phyloP scores from a whole-genome alignment of 2,329 filamentous ascomycete genomes.

The Immersiporthe knoxdaviesiana region DNA sequence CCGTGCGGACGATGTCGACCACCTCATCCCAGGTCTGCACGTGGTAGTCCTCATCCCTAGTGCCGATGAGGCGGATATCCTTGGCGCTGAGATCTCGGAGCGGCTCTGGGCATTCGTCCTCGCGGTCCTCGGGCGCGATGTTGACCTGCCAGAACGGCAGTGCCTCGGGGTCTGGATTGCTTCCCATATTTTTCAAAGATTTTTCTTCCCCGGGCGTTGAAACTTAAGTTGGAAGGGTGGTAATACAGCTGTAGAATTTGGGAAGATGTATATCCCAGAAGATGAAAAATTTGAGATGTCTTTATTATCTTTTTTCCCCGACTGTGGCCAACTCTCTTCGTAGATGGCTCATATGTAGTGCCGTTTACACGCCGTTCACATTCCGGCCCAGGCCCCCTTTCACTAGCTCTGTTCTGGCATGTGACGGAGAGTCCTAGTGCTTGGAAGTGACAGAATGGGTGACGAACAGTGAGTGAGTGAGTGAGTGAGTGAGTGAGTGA shows the following conservation, averaged over 20 bases:
- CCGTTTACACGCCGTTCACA: background rate
- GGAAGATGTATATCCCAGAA: too few relatives aligned
- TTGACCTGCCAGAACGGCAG: conserved; percentile 84
- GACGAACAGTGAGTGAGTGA: background rate
- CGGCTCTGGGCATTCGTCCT: conserved; percentile 71
- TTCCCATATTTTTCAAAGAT: conserved; percentile 44
- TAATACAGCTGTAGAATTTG: background rate
- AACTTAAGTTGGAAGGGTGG: background rate
- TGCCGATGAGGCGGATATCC: conserved; percentile 71
- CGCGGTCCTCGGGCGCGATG: conserved; percentile 64
- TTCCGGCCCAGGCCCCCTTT: background rate
- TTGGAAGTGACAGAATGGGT: background rate
- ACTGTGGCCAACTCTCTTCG: background rate
- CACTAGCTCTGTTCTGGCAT: background rate
- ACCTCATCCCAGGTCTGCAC: conserved; percentile 72
- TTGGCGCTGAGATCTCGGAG: conserved; percentile 67
- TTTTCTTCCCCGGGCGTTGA: too few relatives aligned
- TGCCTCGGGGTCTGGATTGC: conserved; percentile 26
- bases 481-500: background rate
- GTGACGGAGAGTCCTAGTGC: background rate
- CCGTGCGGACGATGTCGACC: conserved; percentile 60
- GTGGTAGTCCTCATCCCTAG: conserved; percentile 67
- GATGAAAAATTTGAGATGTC: too few relatives aligned
- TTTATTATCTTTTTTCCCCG: background rate
- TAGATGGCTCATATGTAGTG: background rate